Base-by-base conservation (phyloP, 2,329 filamentous ascomycete species). In the Chrysosporium queenslandicum region DNA sequence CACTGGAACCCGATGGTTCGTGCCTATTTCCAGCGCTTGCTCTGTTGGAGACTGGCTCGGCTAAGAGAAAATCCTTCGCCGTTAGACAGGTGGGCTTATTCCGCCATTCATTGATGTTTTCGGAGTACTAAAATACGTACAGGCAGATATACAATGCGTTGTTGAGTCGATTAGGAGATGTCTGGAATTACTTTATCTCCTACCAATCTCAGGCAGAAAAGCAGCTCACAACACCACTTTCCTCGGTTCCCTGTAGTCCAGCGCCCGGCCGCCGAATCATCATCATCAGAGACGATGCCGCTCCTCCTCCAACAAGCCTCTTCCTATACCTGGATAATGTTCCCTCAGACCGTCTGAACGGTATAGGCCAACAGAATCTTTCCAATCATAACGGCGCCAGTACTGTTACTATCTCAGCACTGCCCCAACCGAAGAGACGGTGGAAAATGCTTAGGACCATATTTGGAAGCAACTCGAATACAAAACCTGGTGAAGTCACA, bases 1-100 rank as follows among this genome's bases (percentile, higher is more conserved):
- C 88, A 95, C 63, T 95, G 90, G 89, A 94, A 87, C 63, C 88
- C 90, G 0, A 94, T 95, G 90, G 87, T 95, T 20, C 80, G 90
- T 55, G 85, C 88, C 12, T 96, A 95, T 67, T 96, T 85, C 65
- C 92, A 94, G 79, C 86, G 90, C 43, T 72, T 96, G 46, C 69
- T 95, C 20, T 94, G 88, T 68, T 96, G 90, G 90, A 81, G 89
- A 55, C 74, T 96, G 45, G 91, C 86, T 58, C 78, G 90, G 57
- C 86, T 85, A 62, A 79, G 82, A 49, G 87, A 83, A 14, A 79
- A 77, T 43, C 74, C 80, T 20, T 79, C 80, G 41, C 77, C 81
- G 25, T 66, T 80, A 37, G 86, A 92, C 64, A 68, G 76, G 83
- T 87, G 74, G 75, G 85, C 76, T 32, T 12, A 37, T 50, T n/a